phyloP scores from a whole-genome alignment of 176 grass and related monocot species.

The Panicum miliaceum region DNA sequence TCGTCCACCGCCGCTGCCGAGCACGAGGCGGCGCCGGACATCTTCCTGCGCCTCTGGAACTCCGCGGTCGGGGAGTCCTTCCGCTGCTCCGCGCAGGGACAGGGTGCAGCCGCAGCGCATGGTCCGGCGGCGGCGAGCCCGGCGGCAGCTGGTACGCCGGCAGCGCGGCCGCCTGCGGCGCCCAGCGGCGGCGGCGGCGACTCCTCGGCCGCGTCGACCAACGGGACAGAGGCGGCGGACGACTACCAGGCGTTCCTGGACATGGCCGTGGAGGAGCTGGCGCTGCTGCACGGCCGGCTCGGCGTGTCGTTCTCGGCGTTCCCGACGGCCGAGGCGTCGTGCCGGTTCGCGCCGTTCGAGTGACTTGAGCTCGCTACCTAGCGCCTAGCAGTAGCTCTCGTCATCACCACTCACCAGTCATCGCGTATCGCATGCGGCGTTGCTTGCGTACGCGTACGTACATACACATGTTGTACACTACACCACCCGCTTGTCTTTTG shows the following conservation, averaged over 20 bases:
- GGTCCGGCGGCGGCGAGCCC: background rate
- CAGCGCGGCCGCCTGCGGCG: background rate
- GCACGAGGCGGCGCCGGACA: constrained; percentile 52
- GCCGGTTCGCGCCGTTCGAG: constrained; percentile 68
- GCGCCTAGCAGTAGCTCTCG: background rate
- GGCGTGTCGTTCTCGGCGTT: constrained; percentile 47
- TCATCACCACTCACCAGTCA: background rate
- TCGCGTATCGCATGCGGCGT: constrained; percentile 3
- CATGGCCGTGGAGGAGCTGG: constrained; percentile 70
- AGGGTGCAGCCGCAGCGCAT: background rate
- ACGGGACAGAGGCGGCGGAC: constrained; percentile 46
- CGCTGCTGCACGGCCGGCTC: constrained; percentile 52
- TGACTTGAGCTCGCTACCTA: too few relatives aligned
- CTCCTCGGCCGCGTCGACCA: constrained; percentile 61
- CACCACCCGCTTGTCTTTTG: background rate
- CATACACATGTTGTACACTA: constrained; percentile 31
- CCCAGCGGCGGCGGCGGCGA: constrained; percentile 33
- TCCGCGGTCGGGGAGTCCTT: constrained; percentile 86
- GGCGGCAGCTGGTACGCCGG: background rate
- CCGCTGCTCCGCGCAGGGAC: constrained; percentile 36
- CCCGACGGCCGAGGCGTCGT: constrained; percentile 47
- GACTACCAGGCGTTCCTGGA: constrained; percentile 81
- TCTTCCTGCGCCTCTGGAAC: constrained; percentile 93
- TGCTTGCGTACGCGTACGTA: constrained; percentile 53
- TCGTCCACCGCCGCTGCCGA: constrained; percentile 30